phyloP scores from a whole-genome alignment of 139 green algal species.

The Diplosphaera chodatii region DNA sequence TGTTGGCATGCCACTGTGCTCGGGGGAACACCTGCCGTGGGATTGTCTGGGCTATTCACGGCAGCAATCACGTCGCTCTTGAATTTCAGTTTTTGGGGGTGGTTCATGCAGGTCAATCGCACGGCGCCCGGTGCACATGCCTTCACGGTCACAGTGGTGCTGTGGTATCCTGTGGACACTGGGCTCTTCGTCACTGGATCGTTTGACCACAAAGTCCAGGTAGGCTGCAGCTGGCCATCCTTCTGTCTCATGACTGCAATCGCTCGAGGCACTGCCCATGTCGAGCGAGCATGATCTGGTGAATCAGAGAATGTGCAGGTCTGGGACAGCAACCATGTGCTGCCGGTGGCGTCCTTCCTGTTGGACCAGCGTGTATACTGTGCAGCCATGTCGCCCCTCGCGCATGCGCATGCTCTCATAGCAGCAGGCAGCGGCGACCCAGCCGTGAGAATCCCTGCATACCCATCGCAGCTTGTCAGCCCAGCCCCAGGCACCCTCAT shows the following conservation, averaged over 20 bases:
- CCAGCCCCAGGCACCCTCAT: no score
- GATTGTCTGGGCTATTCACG: no score
- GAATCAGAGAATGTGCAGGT: constrained; percentile 19
- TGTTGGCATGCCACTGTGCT: no score
- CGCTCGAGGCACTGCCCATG: no score
- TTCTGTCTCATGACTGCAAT: no score
- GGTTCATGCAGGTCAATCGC: constrained; percentile 2
- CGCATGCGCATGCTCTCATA: constrained; percentile 54
- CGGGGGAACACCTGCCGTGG: no score
- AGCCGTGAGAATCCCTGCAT: constrained; percentile 26
- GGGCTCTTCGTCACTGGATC: constrained; percentile 69
- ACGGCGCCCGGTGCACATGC: constrained; percentile 22
- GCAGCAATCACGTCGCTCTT: no score
- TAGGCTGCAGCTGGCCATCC: no score
- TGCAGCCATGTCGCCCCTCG: constrained; percentile 61
- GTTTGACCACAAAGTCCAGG: constrained; percentile 58
- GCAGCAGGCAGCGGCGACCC: constrained; percentile 44
- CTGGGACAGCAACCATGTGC: constrained; percentile 69
- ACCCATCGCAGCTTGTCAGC: no score
- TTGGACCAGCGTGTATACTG: constrained; percentile 51
- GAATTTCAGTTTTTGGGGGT: no score
- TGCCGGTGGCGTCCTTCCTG: constrained; percentile 33
- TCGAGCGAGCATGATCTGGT: no score
- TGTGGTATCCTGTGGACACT: constrained; percentile 84
- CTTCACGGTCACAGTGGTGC: constrained; percentile 36